Base-by-base conservation (phyloP, 495 filamentous ascomycete species). In the Aspergillus homomorphus region DNA sequence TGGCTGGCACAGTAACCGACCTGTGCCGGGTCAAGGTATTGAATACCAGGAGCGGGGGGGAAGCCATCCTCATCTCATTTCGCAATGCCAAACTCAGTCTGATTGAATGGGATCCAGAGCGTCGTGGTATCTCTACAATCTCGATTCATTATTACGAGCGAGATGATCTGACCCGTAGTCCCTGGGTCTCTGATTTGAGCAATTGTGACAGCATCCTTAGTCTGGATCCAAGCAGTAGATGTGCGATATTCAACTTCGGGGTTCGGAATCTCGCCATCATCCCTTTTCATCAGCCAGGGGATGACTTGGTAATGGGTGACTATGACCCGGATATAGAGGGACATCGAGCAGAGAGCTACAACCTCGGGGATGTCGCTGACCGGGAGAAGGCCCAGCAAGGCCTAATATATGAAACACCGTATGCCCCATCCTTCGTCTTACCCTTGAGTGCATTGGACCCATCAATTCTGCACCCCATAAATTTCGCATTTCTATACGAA, bases 121-220 rank as follows among this genome's bases (percentile, higher is more conserved):
- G 82, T 42, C 77, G 90, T 67, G 80, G 82, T 22, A 83, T 98
- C 53, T 84, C 84, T 24, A 99, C 94, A 15, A 84, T 92, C 56
- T 96, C 92, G 24, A 92, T 99, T 62, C 94, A 99, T 76, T 96
- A 92, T 76, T 99, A 98, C 69, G 94, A 99, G 69, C 84, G 92
- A 68, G 92, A 97, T 66, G 92, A 96, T 64, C 77, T 91, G 59
- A 82, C 82, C 56, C 81, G 83, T 28, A 87, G 80, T 64, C 92
- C 87, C 19, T 98, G 86, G 88, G 81, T 83, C 30, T 83, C 85
- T 21, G 84, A 87, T 45, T 68, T 91, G 57, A 82, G 82, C 64
- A 77, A 83, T 49, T 87, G 83, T 73, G 80, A 82, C 64, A 96
- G 87, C 66, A 87, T 89, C 56, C 79, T 99, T 61, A 87, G 86